These are phyloP conservation scores for Fusarium burgessii DNA, from an alignment of 2,329 filamentous ascomycete species.

Conservation along the genomic window DNA sequence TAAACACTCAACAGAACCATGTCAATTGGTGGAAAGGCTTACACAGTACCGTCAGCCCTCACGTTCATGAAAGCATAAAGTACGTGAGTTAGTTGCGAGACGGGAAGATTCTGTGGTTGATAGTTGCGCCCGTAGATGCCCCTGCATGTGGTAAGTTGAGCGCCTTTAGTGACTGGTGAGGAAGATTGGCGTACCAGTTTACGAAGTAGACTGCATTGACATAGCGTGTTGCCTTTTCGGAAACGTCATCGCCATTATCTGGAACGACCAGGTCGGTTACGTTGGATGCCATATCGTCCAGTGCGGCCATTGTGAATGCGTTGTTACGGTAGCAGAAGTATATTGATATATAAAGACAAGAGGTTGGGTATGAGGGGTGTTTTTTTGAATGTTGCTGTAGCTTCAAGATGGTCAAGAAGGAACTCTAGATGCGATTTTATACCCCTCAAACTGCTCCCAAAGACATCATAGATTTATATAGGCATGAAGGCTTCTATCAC, in stretches of 20 bases:
- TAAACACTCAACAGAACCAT: background rate
- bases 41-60: conserved; percentile 76
- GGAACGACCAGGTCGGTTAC: conserved; percentile 10
- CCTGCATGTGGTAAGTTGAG: conserved; percentile 51
- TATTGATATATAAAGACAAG: no score
- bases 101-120: conserved; percentile 76
- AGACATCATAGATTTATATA: background rate
- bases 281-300: conserved; percentile 10
- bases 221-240: conserved; percentile 4
- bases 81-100: conserved; percentile 77
- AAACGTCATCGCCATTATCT: background rate
- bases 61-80: conserved; percentile 85
- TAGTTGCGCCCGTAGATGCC: conserved; percentile 81
- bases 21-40: conserved; percentile 44
- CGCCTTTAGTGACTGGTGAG: accelerated
- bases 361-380: no score
- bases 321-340: no score
- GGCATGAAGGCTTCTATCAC: background rate
- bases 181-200: conserved; percentile 19
- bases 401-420: no score
- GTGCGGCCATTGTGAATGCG: conserved; percentile 7
- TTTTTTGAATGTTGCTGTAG: background rate
- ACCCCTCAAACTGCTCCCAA: background rate
- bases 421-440: background rate
- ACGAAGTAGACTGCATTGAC: no score